Percentiles rank a stretch among this genome's conserved stretches.
Conservation (phyloP, 257 asterid species). For the Verbena officinalis region DNA sequence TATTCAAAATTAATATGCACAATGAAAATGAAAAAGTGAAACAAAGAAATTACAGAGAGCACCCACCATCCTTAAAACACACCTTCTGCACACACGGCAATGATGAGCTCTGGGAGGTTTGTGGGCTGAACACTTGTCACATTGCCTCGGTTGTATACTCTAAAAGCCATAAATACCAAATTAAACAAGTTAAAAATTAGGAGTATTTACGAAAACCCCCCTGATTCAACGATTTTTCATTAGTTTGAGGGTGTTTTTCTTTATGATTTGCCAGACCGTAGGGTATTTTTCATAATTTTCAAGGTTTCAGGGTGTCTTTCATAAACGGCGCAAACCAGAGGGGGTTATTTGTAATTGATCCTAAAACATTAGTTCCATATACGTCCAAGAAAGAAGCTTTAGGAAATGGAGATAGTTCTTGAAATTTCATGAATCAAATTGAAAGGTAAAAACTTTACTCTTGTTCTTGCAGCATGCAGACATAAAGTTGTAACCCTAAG, state of each 20-base stretch:
- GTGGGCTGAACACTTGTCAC: constrained; percentile 77
- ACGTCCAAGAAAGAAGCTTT: constrained; percentile 10
- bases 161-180: constrained; percentile 35
- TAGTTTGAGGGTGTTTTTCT: no score
- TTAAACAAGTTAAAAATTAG: not conserved
- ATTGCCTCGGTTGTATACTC: constrained; percentile 42
- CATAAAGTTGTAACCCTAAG: not conserved
- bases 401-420: not conserved
- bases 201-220: no score
- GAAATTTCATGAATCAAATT: not conserved
- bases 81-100: constrained; percentile 93
- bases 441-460: not conserved
- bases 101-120: constrained; percentile 97
- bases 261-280: no score
- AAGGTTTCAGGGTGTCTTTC: no score
- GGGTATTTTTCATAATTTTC: no score
- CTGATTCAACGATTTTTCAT: no score
- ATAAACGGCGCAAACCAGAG: no score
- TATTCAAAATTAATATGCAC: not conserved
- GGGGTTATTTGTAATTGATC: no score
- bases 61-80: constrained; percentile 94
- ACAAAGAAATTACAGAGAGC: constrained; percentile 25
- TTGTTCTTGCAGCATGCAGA: not conserved
- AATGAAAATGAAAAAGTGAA: not conserved
- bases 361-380: constrained; percentile 16